phyloP scores from a whole-genome alignment of 83 land plant genomes.

The Diphasiastrum complanatum region DNA sequence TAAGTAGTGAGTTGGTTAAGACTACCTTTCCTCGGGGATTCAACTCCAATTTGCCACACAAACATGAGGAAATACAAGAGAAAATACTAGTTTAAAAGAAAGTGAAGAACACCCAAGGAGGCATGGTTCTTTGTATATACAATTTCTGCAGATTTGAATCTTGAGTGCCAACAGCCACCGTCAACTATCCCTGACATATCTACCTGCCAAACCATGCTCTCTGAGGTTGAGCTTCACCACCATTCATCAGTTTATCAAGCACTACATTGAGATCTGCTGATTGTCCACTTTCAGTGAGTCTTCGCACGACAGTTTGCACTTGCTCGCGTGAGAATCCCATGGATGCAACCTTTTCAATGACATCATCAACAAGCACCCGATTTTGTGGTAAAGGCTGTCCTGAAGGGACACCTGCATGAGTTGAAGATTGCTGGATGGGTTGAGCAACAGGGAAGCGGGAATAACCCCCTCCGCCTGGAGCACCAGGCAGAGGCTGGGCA shows the following conservation, averaged over 20 bases:
- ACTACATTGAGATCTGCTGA: conserved; percentile 79
- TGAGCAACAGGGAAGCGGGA: conserved; percentile 77
- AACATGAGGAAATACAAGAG: too few species aligned
- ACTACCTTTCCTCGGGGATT: too few species aligned
- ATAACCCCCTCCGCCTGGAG: conserved; percentile 20
- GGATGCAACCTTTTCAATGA: conserved; percentile 70
- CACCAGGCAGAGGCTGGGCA: conserved; percentile 6
- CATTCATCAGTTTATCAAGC: conserved; percentile 83
- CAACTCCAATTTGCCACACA: too few species aligned
- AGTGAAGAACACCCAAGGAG: too few species aligned
- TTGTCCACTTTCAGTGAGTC: conserved; percentile 77
- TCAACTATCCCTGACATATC: too few species aligned
- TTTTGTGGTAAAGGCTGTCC: conserved; percentile 38
- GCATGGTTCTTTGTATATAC: too few species aligned
- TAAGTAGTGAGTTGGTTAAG: too few species aligned
- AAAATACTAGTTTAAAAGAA: too few species aligned
- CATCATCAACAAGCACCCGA: conserved; percentile 76
- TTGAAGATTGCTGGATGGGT: conserved; percentile 54
- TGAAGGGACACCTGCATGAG: conserved; percentile 45
- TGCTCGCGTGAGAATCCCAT: conserved; percentile 95
- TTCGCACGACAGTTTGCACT: conserved; percentile 64
- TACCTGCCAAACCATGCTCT: too few species aligned
- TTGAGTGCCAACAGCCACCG: too few species aligned
- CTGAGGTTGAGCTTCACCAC: too few species aligned
- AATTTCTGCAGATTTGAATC: too few species aligned